Conservation (phyloP, 257 asterid genomes). For the Rubia yunnanensis region DNA sequence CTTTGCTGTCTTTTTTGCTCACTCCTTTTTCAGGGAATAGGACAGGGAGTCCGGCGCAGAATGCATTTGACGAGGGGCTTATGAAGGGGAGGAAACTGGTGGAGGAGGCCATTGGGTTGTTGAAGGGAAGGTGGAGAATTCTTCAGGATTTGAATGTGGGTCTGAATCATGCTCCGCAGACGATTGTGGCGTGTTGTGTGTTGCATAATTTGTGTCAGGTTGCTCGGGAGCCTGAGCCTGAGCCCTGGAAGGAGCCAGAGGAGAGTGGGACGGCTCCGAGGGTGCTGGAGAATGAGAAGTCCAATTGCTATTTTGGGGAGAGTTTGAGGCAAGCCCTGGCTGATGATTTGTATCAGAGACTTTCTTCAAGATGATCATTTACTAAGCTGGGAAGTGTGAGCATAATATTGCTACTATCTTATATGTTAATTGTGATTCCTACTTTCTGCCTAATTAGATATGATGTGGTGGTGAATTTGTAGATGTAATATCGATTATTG, state of each 20-base stretch:
- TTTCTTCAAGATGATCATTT: constrained; percentile 62
- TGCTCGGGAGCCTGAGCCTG: constrained; percentile 97
- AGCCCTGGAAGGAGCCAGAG: constrained; percentile 91
- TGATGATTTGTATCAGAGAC: constrained; percentile 78
- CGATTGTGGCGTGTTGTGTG: constrained; percentile 92
- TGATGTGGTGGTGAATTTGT: not conserved
- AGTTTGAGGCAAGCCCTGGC: constrained; percentile 76
- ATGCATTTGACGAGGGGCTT: constrained; percentile 78
- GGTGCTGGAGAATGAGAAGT: constrained; percentile 75
- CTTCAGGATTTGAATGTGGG: constrained; percentile 90
- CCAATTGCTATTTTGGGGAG: constrained; percentile 65
- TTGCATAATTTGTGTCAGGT: constrained; percentile 94
- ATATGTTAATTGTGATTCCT: constrained; percentile 11
- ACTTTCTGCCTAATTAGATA: constrained; percentile 11
- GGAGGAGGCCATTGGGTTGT: constrained; percentile 87
- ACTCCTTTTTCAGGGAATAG: constrained; percentile 69
- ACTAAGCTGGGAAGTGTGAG: constrained; percentile 25
- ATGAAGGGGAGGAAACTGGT: constrained; percentile 70
- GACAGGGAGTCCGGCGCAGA: constrained; percentile 66
- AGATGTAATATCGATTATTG: constrained; percentile 1
- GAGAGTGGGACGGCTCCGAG: constrained; percentile 78
- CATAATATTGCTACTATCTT: constrained; percentile 20
- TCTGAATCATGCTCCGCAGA: constrained; percentile 81
- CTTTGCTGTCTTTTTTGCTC: constrained; percentile 72
- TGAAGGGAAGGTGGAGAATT: constrained; percentile 96